phyloP scores from a whole-genome alignment of 352 stramenopile species.

The Hyaloperonospora arabidopsidis region DNA sequence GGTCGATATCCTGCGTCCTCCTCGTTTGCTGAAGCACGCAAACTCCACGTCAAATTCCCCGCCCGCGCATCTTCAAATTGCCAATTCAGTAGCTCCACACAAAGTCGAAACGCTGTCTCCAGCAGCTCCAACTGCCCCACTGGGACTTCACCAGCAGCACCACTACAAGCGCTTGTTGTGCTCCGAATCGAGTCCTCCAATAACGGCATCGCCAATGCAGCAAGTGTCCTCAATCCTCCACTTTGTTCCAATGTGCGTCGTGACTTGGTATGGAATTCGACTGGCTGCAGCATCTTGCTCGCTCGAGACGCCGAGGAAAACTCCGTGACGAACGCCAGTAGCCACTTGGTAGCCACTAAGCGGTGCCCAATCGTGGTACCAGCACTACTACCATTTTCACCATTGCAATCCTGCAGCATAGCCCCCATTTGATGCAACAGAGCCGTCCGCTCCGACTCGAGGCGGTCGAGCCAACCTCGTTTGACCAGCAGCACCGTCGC shows the following conservation, averaged over 20 bases:
- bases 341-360: constrained; percentile 68
- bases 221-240: constrained; percentile 48
- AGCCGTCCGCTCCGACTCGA: constrained; percentile 36
- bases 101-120: constrained; percentile 65
- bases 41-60: constrained; percentile 65
- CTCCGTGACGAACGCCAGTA: constrained; percentile 79
- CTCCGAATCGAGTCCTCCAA: constrained; percentile 67
- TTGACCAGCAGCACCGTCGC: constrained; percentile 75
- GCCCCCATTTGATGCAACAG: constrained; percentile 68
- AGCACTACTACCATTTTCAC: not conserved
- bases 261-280: constrained; percentile 79
- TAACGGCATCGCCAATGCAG: constrained; percentile 52
- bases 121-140: constrained; percentile 65
- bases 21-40: constrained; percentile 31
- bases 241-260: constrained; percentile 50
- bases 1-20: constrained; percentile 26
- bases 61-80: constrained; percentile 46
- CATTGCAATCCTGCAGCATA: constrained; percentile 32
- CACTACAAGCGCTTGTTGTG: constrained; percentile 39
- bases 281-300: constrained; percentile 71
- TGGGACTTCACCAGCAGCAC: constrained; percentile 32
- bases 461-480: constrained; percentile 68
- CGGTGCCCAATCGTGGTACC: constrained; percentile 32
- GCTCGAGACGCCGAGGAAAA: constrained; percentile 73
- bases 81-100: constrained; percentile 78